These are phyloP conservation scores for Ammopiptanthus mongolicus DNA, from an alignment of 306 rosid species.

Conservation along the genomic window DNA sequence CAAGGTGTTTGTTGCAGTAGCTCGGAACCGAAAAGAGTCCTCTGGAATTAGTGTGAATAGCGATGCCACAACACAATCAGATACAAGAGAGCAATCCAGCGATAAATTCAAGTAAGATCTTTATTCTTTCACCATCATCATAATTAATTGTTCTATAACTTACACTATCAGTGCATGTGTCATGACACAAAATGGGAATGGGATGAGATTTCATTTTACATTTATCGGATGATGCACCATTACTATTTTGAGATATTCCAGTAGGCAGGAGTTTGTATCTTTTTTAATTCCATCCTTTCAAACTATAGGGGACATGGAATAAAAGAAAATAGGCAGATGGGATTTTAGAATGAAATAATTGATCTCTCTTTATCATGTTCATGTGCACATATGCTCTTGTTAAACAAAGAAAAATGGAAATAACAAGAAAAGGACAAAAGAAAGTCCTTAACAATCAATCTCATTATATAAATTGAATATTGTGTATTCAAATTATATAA, in stretches of 20 bases:
- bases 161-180: neutral
- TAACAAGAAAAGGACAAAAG: neutral
- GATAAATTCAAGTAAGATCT: slow-evolving; percentile 14
- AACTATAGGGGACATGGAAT: neutral
- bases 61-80: neutral
- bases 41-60: neutral
- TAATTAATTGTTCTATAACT: neutral
- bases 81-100: neutral
- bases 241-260: neutral
- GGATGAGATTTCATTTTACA: neutral
- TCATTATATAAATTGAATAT: neutral
- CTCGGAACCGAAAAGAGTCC: neutral
- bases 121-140: neutral
- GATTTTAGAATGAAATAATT: neutral
- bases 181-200: neutral
- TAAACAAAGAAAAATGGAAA: neutral
- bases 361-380: neutral
- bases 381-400: neutral
- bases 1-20: slow-evolving; percentile 27
- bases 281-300: neutral
- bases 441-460: neutral
- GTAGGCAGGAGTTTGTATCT: neutral
- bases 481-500: neutral
- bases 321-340: neutral
- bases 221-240: neutral